Conservation (phyloP, 257 asterid genomes). For the Osmanthus fragrans region DNA sequence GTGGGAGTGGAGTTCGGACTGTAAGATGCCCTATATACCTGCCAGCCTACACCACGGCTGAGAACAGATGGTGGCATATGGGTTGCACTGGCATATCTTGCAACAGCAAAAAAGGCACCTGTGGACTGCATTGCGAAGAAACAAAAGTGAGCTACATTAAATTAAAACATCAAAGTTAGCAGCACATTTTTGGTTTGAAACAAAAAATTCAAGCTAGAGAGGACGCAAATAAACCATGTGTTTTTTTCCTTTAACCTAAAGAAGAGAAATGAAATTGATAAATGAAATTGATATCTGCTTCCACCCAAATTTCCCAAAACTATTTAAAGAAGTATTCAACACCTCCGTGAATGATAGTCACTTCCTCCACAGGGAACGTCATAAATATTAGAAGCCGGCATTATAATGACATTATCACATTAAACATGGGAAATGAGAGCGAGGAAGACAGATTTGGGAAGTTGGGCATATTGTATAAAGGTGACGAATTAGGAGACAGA, state of each 20-base stretch:
- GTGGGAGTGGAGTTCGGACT: background rate
- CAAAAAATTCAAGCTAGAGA: background rate
- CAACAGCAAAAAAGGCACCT: slow-evolving; percentile 39
- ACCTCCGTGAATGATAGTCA: background rate
- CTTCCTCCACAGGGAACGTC: background rate
- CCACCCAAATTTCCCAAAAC: background rate
- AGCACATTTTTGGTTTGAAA: background rate
- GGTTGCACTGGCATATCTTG: slow-evolving; percentile 45
- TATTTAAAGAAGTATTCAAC: too few relatives aligned
- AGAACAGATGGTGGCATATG: slow-evolving; percentile 33
- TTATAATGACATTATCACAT: background rate
- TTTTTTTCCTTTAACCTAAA: background rate
- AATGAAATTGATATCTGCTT: background rate
- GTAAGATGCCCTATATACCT: slow-evolving; percentile 9
- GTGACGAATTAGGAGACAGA: background rate
- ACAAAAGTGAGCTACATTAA: background rate
- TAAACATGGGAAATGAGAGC: background rate
- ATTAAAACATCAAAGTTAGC: background rate
- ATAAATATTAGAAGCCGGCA: background rate
- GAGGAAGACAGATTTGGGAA: background rate
- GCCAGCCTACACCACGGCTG: slow-evolving; percentile 38
- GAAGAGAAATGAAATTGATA: background rate
- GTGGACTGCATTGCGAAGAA: slow-evolving; percentile 31
- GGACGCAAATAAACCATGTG: background rate
- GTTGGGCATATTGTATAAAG: background rate